Percentiles rank a stretch among this genome's conserved stretches.
These are phyloP conservation scores for Camelina sativa DNA, from an alignment of 345 rosid species.

Conservation along the genomic window DNA sequence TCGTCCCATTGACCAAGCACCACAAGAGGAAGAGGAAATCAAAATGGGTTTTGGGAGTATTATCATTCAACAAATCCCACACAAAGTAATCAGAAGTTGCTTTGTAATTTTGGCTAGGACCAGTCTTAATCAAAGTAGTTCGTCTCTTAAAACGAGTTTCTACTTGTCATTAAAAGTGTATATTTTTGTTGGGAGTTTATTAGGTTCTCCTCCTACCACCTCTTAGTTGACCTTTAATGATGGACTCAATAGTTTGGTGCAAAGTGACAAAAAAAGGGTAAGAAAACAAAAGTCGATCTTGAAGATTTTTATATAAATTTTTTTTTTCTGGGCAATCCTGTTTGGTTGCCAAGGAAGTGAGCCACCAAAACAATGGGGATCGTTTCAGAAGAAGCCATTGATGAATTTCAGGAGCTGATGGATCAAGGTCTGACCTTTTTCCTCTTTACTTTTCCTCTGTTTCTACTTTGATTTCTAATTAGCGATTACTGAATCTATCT, in stretches of 20 bases:
- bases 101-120: not conserved
- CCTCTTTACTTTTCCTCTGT: constrained; percentile 29
- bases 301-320: not conserved
- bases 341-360: constrained; percentile 30
- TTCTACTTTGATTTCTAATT: constrained; percentile 31
- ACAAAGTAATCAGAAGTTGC: constrained; percentile 21
- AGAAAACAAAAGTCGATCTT: constrained; percentile 11
- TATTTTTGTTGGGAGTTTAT: constrained; percentile 25
- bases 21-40: constrained; percentile 10
- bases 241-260: constrained; percentile 40
- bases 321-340: constrained; percentile 12
- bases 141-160: not conserved
- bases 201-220: constrained; percentile 26
- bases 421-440: constrained; percentile 63
- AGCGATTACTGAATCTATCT: constrained; percentile 18
- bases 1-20: constrained; percentile 26
- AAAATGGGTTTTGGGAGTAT: constrained; percentile 14
- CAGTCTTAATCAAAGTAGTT: constrained; percentile 41
- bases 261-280: constrained; percentile 10
- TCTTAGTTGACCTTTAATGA: constrained; percentile 47
- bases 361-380: constrained; percentile 49
- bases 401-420: constrained; percentile 67
- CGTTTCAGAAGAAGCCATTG: constrained; percentile 67
- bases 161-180: constrained; percentile 15
- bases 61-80: constrained; percentile 19